Percentiles rank a stretch among this genome's conserved stretches.
Conservation (phyloP, 2,329 filamentous ascomycete genomes). For the Chrysosporium queenslandicum region DNA sequence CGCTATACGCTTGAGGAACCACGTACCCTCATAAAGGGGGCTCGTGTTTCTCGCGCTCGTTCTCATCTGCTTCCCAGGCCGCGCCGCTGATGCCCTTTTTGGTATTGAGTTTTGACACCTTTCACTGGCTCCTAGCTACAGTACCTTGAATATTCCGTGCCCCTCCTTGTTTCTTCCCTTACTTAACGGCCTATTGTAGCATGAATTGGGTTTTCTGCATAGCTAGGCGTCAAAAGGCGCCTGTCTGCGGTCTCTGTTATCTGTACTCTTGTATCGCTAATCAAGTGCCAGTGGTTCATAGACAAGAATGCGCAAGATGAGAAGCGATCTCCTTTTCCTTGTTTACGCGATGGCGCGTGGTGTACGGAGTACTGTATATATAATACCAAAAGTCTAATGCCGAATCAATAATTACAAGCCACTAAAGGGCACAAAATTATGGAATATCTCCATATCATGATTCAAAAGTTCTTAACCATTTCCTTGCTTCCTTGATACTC, state of each 20-base stretch:
- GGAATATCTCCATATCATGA: too few species aligned
- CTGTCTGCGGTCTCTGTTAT: too few species aligned
- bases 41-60: slow-evolving; percentile 1
- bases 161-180: neutral
- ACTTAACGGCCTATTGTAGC: neutral
- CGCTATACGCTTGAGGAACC: slow-evolving; percentile 4
- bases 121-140: neutral
- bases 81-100: too few species aligned
- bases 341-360: too few species aligned
- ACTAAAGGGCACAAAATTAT: too few species aligned
- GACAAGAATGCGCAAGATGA: neutral
- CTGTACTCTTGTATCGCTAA: too few species aligned
- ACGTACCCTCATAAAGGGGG: neutral
- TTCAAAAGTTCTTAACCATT: slow-evolving; percentile 30
- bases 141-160: neutral
- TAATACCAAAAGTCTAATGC: neutral
- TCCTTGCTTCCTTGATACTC: slow-evolving; percentile 24
- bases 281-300: too few species aligned
- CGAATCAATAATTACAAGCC: too few species aligned
- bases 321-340: neutral
- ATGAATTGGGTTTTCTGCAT: neutral
- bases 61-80: neutral
- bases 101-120: too few species aligned
- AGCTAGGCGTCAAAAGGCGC: neutral
- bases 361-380: too few species aligned